A percentile compares a stretch with the other conserved stretches of the same genome.
phyloP scores from a whole-genome alignment of 495 filamentous ascomycete species.

The Penicillium nucicola region DNA sequence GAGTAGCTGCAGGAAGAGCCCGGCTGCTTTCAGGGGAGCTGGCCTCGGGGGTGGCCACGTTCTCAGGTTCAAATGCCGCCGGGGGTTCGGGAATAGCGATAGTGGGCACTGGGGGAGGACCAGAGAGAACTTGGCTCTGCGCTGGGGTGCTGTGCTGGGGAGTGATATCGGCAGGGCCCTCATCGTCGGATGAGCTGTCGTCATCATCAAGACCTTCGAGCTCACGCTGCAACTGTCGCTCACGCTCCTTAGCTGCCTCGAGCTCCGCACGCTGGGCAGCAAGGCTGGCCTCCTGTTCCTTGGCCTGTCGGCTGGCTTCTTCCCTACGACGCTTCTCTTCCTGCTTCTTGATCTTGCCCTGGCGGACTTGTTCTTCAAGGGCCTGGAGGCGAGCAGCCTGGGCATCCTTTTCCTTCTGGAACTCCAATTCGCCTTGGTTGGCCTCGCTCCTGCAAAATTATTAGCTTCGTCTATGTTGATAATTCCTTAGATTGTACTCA shows the following conservation, averaged over 20 bases:
- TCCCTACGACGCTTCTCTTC: slow-evolving; percentile 92
- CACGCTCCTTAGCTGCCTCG: slow-evolving; percentile 82
- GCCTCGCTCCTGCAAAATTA: slow-evolving; percentile 65
- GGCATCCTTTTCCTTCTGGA: slow-evolving; percentile 74
- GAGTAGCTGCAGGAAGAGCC: slow-evolving; percentile 18
- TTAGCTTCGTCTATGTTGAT: slow-evolving; percentile 25
- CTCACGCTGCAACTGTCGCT: slow-evolving; percentile 82
- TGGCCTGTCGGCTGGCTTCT: slow-evolving; percentile 78
- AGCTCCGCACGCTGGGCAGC: slow-evolving; percentile 88
- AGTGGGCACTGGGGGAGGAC: slow-evolving; percentile 29
- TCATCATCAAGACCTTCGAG: slow-evolving; percentile 79
- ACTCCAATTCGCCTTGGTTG: slow-evolving; percentile 69
- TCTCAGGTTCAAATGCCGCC: slow-evolving; percentile 37
- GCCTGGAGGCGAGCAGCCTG: slow-evolving; percentile 79
- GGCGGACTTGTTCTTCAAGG: slow-evolving; percentile 88
- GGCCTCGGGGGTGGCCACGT: slow-evolving; percentile 16
- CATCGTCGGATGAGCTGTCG: slow-evolving; percentile 81
- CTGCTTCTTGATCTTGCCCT: slow-evolving; percentile 94
- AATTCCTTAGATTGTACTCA: slow-evolving; percentile 53
- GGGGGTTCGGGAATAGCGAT: slow-evolving; percentile 30
- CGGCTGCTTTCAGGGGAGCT: slow-evolving; percentile 29
- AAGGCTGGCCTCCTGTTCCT: slow-evolving; percentile 82
- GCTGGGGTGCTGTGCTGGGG: slow-evolving; percentile 82
- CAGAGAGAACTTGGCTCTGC: slow-evolving; percentile 53
- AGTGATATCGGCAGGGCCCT: slow-evolving; percentile 75